Conservation (phyloP, 2,329 filamentous ascomycete species). For the Colletotrichum tamarilloi region DNA sequence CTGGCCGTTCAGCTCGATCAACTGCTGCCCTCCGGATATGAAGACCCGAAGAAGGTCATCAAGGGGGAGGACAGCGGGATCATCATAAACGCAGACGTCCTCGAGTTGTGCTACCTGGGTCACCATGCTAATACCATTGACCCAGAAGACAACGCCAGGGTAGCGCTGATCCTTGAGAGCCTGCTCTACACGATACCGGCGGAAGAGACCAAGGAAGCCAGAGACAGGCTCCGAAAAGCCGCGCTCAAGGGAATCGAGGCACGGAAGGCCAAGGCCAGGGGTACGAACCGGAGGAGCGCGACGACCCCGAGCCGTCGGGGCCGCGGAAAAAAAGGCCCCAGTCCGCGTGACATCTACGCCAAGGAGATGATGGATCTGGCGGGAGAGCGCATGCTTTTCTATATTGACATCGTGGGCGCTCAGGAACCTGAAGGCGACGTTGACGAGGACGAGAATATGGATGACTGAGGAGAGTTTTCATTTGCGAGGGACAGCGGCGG, state of each 20-base stretch:
- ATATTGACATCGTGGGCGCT: constrained; percentile 29
- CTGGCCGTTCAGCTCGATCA: constrained; percentile 52
- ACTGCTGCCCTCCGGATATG: constrained; percentile 53
- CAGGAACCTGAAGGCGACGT: neutral
- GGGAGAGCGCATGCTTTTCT: constrained; percentile 50
- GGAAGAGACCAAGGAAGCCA: constrained; percentile 48
- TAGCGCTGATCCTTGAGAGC: constrained; percentile 76
- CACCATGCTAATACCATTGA: constrained; percentile 71
- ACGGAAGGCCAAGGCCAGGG: constrained; percentile 59
- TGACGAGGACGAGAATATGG: constrained; percentile 17
- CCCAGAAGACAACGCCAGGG: constrained; percentile 76
- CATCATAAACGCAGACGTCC: constrained; percentile 56
- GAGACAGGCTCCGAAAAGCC: constrained; percentile 49
- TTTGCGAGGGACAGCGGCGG: too few relatives aligned
- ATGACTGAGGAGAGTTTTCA: constrained; percentile 1
- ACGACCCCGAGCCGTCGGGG: constrained; percentile 37
- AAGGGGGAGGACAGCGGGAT: constrained; percentile 45
- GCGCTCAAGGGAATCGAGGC: constrained; percentile 60
- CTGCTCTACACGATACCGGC: constrained; percentile 66
- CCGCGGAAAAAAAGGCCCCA: constrained; percentile 40
- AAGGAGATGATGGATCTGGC: constrained; percentile 57
- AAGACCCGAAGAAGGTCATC: constrained; percentile 55
- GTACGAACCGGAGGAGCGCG: constrained; percentile 45
- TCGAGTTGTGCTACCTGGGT: constrained; percentile 71
- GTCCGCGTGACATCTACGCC: constrained; percentile 53